These are phyloP conservation scores for Yarrowia porcina DNA, from an alignment of 805 yeast species.

Conservation along the genomic window DNA sequence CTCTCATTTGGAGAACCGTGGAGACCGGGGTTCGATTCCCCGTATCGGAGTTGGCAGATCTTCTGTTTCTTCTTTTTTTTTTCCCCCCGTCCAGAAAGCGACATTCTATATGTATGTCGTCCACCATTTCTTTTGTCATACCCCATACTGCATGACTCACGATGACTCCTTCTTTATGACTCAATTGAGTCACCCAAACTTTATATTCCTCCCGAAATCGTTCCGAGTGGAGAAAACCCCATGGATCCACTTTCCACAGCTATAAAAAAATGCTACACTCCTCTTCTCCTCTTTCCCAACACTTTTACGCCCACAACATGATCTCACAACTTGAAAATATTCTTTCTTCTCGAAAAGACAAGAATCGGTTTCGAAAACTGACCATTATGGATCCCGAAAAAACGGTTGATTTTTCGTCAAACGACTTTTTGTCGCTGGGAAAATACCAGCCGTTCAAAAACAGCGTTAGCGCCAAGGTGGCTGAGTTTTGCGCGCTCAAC, in stretches of 20 bases:
- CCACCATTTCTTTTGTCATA: neutral
- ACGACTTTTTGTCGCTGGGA: constrained; percentile 31
- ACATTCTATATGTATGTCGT: neutral
- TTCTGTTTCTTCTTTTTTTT: neutral
- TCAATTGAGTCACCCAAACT: neutral
- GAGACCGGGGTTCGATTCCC: constrained; percentile 27
- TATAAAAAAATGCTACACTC: neutral
- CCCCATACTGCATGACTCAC: neutral
- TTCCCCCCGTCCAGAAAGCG: too few species aligned
- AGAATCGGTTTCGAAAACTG: constrained; percentile 13
- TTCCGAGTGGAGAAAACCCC: neutral
- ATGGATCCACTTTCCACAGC: neutral
- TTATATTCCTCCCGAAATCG: neutral
- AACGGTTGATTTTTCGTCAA: constrained; percentile 31
- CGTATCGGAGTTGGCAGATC: constrained; percentile 9
- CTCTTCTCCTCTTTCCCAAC: neutral
- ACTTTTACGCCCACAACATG: constrained; percentile 5
- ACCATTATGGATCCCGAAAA: constrained; percentile 7
- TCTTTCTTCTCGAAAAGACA: constrained; percentile 3
- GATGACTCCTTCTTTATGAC: neutral
- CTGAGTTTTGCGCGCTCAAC: neutral
- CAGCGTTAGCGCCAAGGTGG: constrained; percentile 26
- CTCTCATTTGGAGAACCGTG: constrained; percentile 25
- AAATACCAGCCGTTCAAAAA: constrained; percentile 11
- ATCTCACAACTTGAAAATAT: neutral